These are phyloP conservation scores for Clarkia xantiana DNA, from an alignment of 345 rosid species.

Conservation along the genomic window DNA sequence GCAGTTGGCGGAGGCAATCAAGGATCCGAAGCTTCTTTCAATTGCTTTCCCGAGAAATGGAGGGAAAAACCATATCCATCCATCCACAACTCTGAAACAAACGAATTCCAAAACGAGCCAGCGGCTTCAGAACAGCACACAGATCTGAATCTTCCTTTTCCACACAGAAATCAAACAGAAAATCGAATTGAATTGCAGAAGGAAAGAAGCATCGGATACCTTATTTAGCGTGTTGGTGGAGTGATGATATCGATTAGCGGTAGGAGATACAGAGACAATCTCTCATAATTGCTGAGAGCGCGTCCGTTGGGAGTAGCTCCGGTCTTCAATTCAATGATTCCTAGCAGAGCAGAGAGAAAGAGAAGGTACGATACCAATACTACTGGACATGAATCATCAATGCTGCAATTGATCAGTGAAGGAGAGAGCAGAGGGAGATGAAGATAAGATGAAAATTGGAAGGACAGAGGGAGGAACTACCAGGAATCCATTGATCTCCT, in stretches of 20 bases:
- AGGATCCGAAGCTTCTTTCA: slow-evolving; percentile 10
- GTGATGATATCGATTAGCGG: neutral
- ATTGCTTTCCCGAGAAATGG: slow-evolving; percentile 3
- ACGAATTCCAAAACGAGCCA: neutral
- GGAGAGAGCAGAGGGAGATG: too few relatives aligned
- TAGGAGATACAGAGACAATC: neutral
- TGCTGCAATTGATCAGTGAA: too few relatives aligned
- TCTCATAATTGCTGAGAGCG: too few relatives aligned
- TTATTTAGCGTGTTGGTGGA: neutral
- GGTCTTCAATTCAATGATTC: too few relatives aligned
- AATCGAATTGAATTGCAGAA: neutral
- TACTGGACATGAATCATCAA: too few relatives aligned
- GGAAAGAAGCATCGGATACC: slow-evolving; percentile 15
- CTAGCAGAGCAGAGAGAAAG: too few relatives aligned
- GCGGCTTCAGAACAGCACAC: neutral
- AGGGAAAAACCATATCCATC: neutral
- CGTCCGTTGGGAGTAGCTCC: too few relatives aligned
- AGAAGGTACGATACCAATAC: too few relatives aligned
- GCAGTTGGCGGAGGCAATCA: neutral
- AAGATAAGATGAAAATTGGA: too few relatives aligned
- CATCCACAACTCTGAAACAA: neutral
- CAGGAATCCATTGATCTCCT: too few relatives aligned
- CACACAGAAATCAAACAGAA: too few relatives aligned
- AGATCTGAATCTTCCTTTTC: slow-evolving; percentile 3
- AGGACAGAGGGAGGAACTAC: too few relatives aligned